A percentile compares a stretch with the other conserved stretches of the same genome.
These are phyloP conservation scores for Sanghuangporus sanghuang DNA, from an alignment of 1,284 basidiomycete genomes.

Conservation along the genomic window DNA sequence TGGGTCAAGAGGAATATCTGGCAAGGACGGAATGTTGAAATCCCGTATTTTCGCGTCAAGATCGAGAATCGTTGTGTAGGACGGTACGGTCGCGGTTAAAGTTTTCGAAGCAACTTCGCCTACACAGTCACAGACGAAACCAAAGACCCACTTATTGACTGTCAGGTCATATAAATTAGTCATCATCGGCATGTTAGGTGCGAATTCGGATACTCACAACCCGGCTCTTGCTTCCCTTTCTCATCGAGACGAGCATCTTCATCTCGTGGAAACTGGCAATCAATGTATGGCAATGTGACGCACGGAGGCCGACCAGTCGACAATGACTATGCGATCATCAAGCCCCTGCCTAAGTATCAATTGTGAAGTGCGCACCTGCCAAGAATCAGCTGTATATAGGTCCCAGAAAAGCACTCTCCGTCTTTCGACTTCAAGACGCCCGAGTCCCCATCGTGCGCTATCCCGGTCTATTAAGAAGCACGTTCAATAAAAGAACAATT, in stretches of 20 bases:
- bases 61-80: constrained; percentile 65
- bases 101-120: constrained; percentile 61
- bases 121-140: constrained; percentile 60
- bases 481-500: not conserved
- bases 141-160: constrained; percentile 59
- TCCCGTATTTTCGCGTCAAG: constrained; percentile 67
- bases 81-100: constrained; percentile 55
- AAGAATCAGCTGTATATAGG: constrained; percentile 61
- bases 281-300: constrained; percentile 52
- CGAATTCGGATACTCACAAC: constrained; percentile 32
- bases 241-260: constrained; percentile 26
- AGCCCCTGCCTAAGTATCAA: not conserved
- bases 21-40: constrained; percentile 48
- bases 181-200: not conserved
- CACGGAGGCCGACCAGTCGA: constrained; percentile 52
- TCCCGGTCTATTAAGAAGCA: constrained; percentile 47
- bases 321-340: constrained; percentile 19
- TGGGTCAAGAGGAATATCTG: constrained; percentile 26
- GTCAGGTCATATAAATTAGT: not conserved
- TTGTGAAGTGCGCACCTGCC: constrained; percentile 43
- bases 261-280: constrained; percentile 49
- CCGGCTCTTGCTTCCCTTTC: constrained; percentile 31
- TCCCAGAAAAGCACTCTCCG: constrained; percentile 71
- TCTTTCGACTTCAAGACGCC: constrained; percentile 57
- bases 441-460: constrained; percentile 59